phyloP scores from a whole-genome alignment of 192 early-diverging fungal genomes.

The Backusella westeae region DNA sequence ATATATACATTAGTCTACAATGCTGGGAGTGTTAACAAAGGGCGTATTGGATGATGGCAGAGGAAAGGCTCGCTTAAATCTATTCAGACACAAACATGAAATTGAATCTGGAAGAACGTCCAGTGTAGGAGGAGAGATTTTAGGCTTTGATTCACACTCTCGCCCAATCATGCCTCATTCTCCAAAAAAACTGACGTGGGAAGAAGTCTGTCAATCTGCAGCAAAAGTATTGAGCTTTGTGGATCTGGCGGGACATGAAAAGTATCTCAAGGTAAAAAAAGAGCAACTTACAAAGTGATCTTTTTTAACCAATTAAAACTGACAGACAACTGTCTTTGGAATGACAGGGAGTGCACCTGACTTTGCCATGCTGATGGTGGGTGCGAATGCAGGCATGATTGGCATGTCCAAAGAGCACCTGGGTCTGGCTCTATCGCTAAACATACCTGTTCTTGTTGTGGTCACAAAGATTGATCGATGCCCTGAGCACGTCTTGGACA shows the following conservation, averaged over 20 bases:
- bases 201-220: constrained; percentile 72
- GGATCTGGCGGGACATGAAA: constrained; percentile 90
- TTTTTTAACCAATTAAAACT: not conserved
- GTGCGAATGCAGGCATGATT: constrained; percentile 83
- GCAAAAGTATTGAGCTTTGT: constrained; percentile 74
- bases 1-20: constrained; percentile 54
- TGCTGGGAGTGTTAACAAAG: constrained; percentile 90
- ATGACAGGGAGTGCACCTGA: constrained; percentile 91
- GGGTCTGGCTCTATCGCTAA: constrained; percentile 81
- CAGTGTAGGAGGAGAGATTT: constrained; percentile 85
- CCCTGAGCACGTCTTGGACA: constrained; percentile 78
- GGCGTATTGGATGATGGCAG: constrained; percentile 90
- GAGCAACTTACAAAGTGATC: not conserved
- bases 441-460: constrained; percentile 87
- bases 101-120: constrained; percentile 88
- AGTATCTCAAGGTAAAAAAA: constrained; percentile 73
- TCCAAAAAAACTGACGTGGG: constrained; percentile 74
- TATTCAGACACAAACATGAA: constrained; percentile 91
- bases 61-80: constrained; percentile 84
- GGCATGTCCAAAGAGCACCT: constrained; percentile 96
- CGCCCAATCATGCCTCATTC: constrained; percentile 41
- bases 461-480: constrained; percentile 97
- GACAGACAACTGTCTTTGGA: constrained; percentile 87
- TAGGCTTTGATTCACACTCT: constrained; percentile 82
- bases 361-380: constrained; percentile 89